Evolutionary conservation across 2,329 filamentous ascomycete species (phyloP).

Genomic region (Paecilomyces dactylethromorphus): DNA sequence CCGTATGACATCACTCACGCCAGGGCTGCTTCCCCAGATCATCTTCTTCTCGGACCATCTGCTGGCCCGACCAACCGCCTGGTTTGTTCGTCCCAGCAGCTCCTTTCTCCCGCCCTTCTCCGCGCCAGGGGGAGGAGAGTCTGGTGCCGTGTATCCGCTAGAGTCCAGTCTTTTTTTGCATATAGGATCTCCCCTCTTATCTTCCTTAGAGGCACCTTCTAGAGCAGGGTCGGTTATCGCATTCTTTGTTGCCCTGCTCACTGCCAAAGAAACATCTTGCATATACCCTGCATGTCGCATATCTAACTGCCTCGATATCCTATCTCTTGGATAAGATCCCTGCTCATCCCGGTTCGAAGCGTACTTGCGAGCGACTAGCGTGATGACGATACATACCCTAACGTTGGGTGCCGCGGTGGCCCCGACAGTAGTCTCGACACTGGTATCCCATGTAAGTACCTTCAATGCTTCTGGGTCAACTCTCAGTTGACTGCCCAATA

Average conservation of each 20-base stretch:
- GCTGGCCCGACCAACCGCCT: background rate
- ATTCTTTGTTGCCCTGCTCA: background rate
- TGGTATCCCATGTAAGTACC: slow-evolving; percentile 70
- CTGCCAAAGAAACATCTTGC: background rate
- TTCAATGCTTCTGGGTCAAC: slow-evolving; percentile 1
- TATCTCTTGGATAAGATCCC: background rate
- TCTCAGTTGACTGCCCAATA: background rate
- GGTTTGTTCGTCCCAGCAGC: background rate
- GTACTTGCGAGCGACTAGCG: background rate
- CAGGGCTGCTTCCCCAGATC: background rate
- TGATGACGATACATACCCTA: slow-evolving; percentile 52
- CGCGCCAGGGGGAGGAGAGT: background rate
- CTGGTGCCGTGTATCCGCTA: background rate
- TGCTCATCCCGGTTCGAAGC: background rate
- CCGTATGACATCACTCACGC: background rate
- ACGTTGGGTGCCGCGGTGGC: slow-evolving; percentile 77
- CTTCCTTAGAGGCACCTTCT: background rate
- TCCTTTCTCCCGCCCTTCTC: background rate
- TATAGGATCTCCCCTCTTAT: background rate
- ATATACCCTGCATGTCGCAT: background rate
- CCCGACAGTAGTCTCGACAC: slow-evolving; percentile 79
- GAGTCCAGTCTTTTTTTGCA: background rate
- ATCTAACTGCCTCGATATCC: background rate
- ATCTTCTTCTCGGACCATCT: background rate
- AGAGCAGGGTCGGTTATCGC: background rate